Conservation (phyloP, 352 stramenopile species). For the Pythium sp. region DNA sequence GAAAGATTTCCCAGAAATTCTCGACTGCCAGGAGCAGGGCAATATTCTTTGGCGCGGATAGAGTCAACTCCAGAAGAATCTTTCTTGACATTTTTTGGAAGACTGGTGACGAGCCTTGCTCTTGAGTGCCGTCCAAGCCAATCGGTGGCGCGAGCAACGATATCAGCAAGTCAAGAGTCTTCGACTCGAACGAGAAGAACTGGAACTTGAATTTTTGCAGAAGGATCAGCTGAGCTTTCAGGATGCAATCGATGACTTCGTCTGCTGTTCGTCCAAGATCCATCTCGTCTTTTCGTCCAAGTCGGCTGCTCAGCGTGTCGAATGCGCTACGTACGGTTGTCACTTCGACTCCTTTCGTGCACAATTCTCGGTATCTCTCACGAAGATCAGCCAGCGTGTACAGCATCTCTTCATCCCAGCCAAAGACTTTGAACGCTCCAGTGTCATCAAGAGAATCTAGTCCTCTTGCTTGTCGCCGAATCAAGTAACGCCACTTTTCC, state of each 20-base stretch:
- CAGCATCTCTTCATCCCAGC: slow-evolving; percentile 43
- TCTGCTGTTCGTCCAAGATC: slow-evolving; percentile 53
- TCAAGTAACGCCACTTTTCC: slow-evolving; percentile 69
- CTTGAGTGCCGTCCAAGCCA: slow-evolving; percentile 19
- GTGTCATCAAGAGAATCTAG: slow-evolving; percentile 45
- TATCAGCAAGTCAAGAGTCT: slow-evolving; percentile 59
- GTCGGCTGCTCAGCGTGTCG: slow-evolving; percentile 45
- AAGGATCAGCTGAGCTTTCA: slow-evolving; percentile 61
- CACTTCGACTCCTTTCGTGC: slow-evolving; percentile 39
- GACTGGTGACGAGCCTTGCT: slow-evolving; percentile 21
- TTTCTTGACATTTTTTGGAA: slow-evolving; percentile 17
- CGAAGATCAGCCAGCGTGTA: slow-evolving; percentile 57
- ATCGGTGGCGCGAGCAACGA: slow-evolving; percentile 19
- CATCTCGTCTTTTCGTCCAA: slow-evolving; percentile 51
- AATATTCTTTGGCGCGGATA: slow-evolving; percentile 52
- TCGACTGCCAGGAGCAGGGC: slow-evolving; percentile 38
- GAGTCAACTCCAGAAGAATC: slow-evolving; percentile 34
- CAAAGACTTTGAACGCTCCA: slow-evolving; percentile 63
- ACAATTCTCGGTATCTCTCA: slow-evolving; percentile 63
- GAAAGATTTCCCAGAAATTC: slow-evolving; percentile 42
- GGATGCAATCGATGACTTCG: slow-evolving; percentile 70
- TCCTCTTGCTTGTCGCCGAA: slow-evolving; percentile 41
- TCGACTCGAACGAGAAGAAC: slow-evolving; percentile 77
- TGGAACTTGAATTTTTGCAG: slow-evolving; percentile 74
- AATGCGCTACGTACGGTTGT: slow-evolving; percentile 56